These are phyloP conservation scores for Agarophyton chilense DNA, from an alignment of 23 red algal genomes.

Conservation along the genomic window DNA sequence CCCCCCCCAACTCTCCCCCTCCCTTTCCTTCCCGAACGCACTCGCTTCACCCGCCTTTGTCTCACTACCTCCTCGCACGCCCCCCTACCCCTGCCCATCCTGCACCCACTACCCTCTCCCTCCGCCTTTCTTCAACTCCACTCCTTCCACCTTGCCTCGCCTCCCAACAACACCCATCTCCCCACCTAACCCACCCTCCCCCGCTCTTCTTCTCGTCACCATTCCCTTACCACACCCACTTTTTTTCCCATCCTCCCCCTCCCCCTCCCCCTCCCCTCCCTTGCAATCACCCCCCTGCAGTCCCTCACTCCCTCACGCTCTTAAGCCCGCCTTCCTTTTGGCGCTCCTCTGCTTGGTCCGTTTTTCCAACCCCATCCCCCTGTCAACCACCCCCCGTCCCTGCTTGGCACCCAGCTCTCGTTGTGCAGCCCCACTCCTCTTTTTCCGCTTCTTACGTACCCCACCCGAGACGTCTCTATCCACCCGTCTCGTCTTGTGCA, in stretches of 20 bases:
- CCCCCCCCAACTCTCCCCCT: not conserved
- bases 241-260: not conserved
- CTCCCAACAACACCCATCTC: no score
- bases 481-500: not conserved
- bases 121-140: no score
- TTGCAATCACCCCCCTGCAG: not conserved
- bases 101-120: no score
- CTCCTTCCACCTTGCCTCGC: no score
- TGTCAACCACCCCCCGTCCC: not conserved
- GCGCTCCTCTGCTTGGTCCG: no score
- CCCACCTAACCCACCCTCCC: not conserved
- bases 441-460: no score
- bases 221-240: no score
- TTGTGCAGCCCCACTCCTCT: not conserved
- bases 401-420: not conserved
- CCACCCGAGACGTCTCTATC: not conserved
- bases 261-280: conserved; percentile 12
- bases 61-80: not conserved
- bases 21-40: not conserved
- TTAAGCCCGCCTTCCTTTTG: no score
- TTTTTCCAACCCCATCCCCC: no score
- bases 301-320: not conserved
- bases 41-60: not conserved
- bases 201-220: not conserved
- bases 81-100: no score